A percentile compares a stretch with the other conserved stretches of the same genome.
phyloP scores from a whole-genome alignment of 345 rosid genomes.

The Psidium friedrichsthalianum region DNA sequence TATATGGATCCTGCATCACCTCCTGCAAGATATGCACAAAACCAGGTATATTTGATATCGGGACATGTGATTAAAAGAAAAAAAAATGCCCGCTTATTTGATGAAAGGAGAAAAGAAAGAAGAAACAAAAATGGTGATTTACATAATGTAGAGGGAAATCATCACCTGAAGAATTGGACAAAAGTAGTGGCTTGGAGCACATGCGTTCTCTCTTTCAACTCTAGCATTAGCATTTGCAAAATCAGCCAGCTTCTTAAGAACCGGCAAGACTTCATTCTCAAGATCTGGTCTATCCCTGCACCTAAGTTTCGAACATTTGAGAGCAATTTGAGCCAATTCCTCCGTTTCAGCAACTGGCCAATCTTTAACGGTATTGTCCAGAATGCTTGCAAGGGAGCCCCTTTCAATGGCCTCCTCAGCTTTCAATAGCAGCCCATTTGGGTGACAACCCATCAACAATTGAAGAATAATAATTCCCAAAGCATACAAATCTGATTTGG shows the following conservation, averaged over 20 bases:
- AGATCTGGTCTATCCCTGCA: slow-evolving; percentile 95
- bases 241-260: slow-evolving; percentile 49
- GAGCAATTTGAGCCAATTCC: slow-evolving; percentile 59
- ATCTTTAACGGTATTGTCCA: slow-evolving; percentile 46
- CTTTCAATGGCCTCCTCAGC: slow-evolving; percentile 56
- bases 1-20: slow-evolving; percentile 79
- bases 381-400: slow-evolving; percentile 41
- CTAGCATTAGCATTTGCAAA: slow-evolving; percentile 43
- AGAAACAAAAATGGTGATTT: not conserved
- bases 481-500: slow-evolving; percentile 83
- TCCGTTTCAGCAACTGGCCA: slow-evolving; percentile 68
- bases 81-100: not conserved
- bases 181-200: slow-evolving; percentile 58
- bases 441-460: slow-evolving; percentile 47
- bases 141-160: not conserved
- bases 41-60: not conserved
- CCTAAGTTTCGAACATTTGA: slow-evolving; percentile 59
- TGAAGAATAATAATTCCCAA: slow-evolving; percentile 69
- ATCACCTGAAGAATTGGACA: slow-evolving; percentile 84
- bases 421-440: slow-evolving; percentile 46
- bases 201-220: slow-evolving; percentile 21
- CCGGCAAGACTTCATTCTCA: slow-evolving; percentile 58
- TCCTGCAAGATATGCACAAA: slow-evolving; percentile 33
- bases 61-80: not conserved
- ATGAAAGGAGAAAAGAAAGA: not conserved